These are phyloP conservation scores for Rhodotorula sp. DNA, from an alignment of 1,284 basidiomycete species.

Conservation along the genomic window DNA sequence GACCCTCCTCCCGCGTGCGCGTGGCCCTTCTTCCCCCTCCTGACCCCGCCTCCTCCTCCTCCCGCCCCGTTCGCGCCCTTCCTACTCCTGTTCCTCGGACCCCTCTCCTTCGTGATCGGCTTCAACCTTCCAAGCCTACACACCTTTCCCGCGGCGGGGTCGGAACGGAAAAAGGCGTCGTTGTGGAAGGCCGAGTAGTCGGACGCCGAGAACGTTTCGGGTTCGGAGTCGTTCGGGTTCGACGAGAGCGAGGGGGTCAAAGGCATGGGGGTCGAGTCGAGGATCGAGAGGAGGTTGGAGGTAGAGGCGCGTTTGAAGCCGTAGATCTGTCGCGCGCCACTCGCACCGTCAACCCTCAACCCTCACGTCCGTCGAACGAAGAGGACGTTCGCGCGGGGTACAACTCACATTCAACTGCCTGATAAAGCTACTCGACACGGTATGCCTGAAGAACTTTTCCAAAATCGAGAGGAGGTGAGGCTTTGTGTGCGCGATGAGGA, in stretches of 20 bases:
- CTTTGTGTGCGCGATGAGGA: conserved; percentile 35
- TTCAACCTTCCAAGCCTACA: conserved; percentile 26
- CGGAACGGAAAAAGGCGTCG: conserved; percentile 24
- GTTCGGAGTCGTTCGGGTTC: not conserved
- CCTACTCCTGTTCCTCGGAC: conserved; percentile 19
- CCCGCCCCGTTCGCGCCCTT: conserved; percentile 1
- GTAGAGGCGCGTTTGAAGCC: conserved; percentile 38
- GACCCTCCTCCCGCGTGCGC: too few species aligned
- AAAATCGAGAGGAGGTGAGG: conserved; percentile 30
- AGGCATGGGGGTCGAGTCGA: conserved; percentile 23
- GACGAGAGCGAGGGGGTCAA: not conserved
- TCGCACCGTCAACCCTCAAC: too few species aligned
- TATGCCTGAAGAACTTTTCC: conserved; percentile 35
- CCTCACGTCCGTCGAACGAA: too few species aligned
- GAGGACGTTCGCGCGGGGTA: too few species aligned
- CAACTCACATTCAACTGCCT: conserved; percentile 33
- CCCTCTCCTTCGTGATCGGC: conserved; percentile 30
- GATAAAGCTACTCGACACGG: conserved; percentile 29
- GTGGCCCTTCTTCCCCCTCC: not conserved
- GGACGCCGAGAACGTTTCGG: conserved; percentile 28
- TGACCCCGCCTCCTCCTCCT: not conserved
- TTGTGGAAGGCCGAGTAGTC: conserved; percentile 34
- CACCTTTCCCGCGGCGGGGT: not conserved
- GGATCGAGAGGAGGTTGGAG: conserved; percentile 21
- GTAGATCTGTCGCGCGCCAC: conserved; percentile 24